Base-by-base conservation (phyloP, 495 filamentous ascomycete species). In the Penicillium arizonense region DNA sequence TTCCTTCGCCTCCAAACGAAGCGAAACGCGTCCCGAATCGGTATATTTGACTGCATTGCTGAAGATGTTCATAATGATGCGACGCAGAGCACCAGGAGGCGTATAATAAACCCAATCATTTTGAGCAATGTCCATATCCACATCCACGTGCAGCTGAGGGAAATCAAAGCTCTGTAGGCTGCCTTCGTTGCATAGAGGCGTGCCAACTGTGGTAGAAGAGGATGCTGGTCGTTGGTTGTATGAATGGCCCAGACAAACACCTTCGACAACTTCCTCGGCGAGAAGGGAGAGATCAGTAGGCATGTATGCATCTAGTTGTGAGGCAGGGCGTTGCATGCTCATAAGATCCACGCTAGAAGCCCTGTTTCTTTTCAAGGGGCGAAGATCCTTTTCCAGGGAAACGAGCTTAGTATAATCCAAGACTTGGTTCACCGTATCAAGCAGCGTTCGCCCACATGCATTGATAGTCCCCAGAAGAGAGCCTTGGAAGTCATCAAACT, bases 21-120 rank as follows among this genome's bases (percentile, higher is more conserved):
- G 70, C 4, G 77, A 75, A 33, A 94, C 84, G 51, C 72, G 83
- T 5, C 89, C 89, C 0, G 72, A 63, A 10, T 72, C 71, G 5
- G 85, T 90, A 56, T 89, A 91, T 57, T 94, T 94, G 50, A 92
- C 74, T 0, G 89, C 81, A 64, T 94, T 94, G 21, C 88, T 85
- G 45, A 90, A 83, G 3, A 92, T 58, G 57, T 94, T 91, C 84
- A 90, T 88, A 30, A 93, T 77, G 33, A 91, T 77, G 5, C 89
- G 80, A 20, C 85, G 77, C 33, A 90, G 67, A 2, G 87, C 87
- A 5, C 87, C 87, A 0, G 87, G 84, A 30, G 89, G 84, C 0
- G 81, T 79, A 7, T 71, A 68, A 65, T 88, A 90, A 14, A 77
- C 48, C 72, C 83, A 89, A 40, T 77, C 58, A 35, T 81, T 74